These are phyloP conservation scores for Acacia pycnantha DNA, from an alignment of 331 rosid species.

Conservation along the genomic window DNA sequence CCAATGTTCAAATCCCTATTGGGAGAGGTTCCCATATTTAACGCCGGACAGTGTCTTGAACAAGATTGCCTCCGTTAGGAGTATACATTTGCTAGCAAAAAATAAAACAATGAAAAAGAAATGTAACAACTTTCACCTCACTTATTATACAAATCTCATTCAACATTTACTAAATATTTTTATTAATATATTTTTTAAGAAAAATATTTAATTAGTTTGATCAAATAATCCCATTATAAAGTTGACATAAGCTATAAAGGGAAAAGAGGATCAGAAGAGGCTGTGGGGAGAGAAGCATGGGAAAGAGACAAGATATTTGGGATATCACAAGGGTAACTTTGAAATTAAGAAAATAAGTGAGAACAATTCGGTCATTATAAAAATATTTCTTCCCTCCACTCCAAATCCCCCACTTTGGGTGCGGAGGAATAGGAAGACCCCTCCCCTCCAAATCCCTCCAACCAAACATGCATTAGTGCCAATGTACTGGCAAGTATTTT, in stretches of 20 bases:
- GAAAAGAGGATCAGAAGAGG: background rate
- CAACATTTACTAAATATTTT: background rate
- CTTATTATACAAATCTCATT: background rate
- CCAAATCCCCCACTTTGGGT: background rate
- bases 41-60: no score
- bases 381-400: background rate
- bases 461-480: background rate
- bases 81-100: background rate
- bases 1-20: no score
- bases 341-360: background rate
- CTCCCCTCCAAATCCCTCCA: background rate
- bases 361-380: background rate
- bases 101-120: background rate
- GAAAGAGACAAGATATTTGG: background rate
- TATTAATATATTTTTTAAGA: background rate
- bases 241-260: background rate
- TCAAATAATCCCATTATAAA: background rate
- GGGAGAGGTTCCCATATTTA: no score
- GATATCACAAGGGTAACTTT: background rate
- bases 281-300: background rate
- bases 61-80: no score
- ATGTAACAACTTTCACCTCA: background rate
- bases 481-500: constrained; percentile 21
- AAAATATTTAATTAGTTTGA: background rate
- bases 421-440: background rate